These are phyloP conservation scores for Fomes fomentarius DNA, from an alignment of 1,284 basidiomycete genomes.

Conservation along the genomic window DNA sequence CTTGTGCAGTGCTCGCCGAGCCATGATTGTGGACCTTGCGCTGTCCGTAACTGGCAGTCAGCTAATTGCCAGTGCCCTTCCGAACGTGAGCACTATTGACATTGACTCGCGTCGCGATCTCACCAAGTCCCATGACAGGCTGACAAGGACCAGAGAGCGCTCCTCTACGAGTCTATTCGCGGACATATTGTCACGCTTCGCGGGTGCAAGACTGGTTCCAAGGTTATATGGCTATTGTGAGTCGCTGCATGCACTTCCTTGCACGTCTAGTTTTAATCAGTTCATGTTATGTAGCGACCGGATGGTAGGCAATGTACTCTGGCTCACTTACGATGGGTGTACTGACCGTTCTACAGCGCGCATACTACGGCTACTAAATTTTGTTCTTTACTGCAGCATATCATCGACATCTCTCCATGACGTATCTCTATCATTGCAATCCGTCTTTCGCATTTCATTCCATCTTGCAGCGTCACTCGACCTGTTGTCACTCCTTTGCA, in stretches of 20 bases:
- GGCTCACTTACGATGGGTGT: not conserved
- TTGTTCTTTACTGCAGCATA: slow-evolving; percentile 23
- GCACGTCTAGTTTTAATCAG: slow-evolving; percentile 1
- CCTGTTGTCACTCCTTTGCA: slow-evolving; percentile 2
- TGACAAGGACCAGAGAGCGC: slow-evolving; percentile 78
- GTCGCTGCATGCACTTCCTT: slow-evolving; percentile 33
- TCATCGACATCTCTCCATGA: slow-evolving; percentile 27
- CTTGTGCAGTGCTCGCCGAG: slow-evolving; percentile 64
- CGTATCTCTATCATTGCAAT: slow-evolving; percentile 20
- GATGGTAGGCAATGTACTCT: slow-evolving; percentile 41
- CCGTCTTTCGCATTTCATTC: slow-evolving; percentile 10
- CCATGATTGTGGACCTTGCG: slow-evolving; percentile 82
- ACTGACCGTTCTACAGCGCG: slow-evolving; percentile 38
- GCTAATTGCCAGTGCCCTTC: slow-evolving; percentile 76
- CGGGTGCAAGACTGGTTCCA: slow-evolving; percentile 85
- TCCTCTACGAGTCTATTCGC: slow-evolving; percentile 80
- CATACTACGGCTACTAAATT: slow-evolving; percentile 48
- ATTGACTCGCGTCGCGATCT: not conserved
- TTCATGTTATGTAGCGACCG: slow-evolving; percentile 41
- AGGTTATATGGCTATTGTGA: slow-evolving; percentile 87
- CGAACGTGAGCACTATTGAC: slow-evolving; percentile 50
- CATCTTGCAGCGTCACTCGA: slow-evolving; percentile 13
- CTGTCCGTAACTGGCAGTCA: slow-evolving; percentile 83
- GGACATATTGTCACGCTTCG: slow-evolving; percentile 84
- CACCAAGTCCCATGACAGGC: too few relatives aligned